Evolutionary conservation across 1,284 basidiomycete species (phyloP).

Genomic region (Sporisorium sorghi): DNA sequence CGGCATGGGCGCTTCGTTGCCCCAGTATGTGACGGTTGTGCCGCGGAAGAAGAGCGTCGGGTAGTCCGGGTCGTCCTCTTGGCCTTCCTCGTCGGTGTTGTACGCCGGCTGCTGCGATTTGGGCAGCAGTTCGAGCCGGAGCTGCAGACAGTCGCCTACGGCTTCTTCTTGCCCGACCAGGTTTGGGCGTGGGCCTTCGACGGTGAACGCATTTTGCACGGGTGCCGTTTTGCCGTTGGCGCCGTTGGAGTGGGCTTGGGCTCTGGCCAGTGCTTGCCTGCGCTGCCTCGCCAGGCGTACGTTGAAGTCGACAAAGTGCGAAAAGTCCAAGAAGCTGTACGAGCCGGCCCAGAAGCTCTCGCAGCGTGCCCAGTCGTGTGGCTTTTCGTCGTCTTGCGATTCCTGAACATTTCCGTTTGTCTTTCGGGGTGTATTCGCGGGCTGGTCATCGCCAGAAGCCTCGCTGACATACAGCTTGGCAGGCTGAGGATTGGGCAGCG

Average conservation of each 20-base stretch:
- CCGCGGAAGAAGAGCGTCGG: slow-evolving; percentile 54
- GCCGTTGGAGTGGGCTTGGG: neutral
- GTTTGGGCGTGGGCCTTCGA: slow-evolving; percentile 21
- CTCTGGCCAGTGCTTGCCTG: slow-evolving; percentile 8
- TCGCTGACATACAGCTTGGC: slow-evolving; percentile 10
- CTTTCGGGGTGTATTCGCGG: slow-evolving; percentile 3
- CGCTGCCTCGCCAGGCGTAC: slow-evolving; percentile 31
- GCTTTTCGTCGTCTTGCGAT: slow-evolving; percentile 36
- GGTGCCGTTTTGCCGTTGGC: slow-evolving; percentile 10
- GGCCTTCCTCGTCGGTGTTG: slow-evolving; percentile 27
- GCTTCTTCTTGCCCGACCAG: slow-evolving; percentile 48
- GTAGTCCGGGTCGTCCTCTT: slow-evolving; percentile 34
- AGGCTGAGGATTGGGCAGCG: slow-evolving; percentile 16
- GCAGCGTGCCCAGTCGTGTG: slow-evolving; percentile 56
- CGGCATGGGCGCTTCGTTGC: slow-evolving; percentile 44
- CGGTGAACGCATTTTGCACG: neutral
- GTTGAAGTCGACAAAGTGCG: slow-evolving; percentile 50
- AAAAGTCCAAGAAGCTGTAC: slow-evolving; percentile 53
- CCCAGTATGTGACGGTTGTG: slow-evolving; percentile 49
- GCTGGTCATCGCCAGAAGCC: neutral
- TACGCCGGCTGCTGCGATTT: slow-evolving; percentile 37
- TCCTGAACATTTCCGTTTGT: neutral
- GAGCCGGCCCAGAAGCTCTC: slow-evolving; percentile 55
- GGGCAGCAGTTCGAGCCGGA: slow-evolving; percentile 51
- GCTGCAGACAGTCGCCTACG: slow-evolving; percentile 54